Evolutionary conservation across 169 alveolate species (phyloP).

Genomic region (Plasmodium cynomolgi): DNA sequence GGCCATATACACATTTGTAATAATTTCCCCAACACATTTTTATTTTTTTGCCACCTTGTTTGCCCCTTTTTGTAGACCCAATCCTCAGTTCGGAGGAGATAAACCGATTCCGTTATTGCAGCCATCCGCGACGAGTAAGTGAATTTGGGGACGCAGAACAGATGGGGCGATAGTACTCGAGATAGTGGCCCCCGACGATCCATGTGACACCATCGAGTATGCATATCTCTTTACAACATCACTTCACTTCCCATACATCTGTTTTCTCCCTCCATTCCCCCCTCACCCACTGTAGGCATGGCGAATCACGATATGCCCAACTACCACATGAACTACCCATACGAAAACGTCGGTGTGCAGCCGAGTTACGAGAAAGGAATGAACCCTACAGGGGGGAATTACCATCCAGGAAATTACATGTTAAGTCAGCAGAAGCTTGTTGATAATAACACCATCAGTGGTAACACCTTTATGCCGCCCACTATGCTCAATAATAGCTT

Average conservation of each 20-base stretch:
- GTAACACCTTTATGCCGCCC: neutral
- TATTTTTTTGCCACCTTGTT: neutral
- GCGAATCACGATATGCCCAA: conserved; percentile 12
- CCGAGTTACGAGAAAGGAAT: neutral
- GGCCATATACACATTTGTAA: neutral
- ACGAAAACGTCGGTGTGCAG: neutral
- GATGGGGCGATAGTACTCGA: neutral
- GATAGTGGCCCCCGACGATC: neutral
- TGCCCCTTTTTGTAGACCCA: conserved; percentile 21
- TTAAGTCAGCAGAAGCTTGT: neutral
- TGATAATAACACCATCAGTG: neutral
- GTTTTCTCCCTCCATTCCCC: neutral
- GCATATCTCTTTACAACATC: neutral
- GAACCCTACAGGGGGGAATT: neutral
- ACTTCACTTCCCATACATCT: neutral
- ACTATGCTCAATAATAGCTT: conserved; percentile 11
- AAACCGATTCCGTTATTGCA: conserved; percentile 26
- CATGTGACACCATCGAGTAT: neutral
- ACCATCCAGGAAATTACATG: conserved; percentile 26
- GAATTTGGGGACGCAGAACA: neutral
- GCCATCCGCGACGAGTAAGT: conserved; percentile 34
- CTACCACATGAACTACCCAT: conserved; percentile 13
- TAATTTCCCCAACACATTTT: neutral
- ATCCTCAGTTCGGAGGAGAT: conserved; percentile 69
- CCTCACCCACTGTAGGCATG: neutral